Evolutionary conservation across 2,329 filamentous ascomycete species (phyloP).

Genomic region (Monosporascus sp.): DNA sequence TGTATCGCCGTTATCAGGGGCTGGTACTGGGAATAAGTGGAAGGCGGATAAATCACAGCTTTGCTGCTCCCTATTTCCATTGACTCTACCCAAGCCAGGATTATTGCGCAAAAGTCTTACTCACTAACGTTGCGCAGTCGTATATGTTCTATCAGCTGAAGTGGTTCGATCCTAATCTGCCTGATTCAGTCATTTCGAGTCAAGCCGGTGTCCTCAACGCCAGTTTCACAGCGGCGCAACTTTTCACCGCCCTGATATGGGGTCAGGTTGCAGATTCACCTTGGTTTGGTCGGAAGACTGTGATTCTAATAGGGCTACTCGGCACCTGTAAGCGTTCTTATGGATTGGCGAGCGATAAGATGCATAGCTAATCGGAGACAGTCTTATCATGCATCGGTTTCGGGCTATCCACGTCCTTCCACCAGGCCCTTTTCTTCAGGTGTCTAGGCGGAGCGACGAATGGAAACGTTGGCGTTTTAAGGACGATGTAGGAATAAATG

Average conservation of each 20-base stretch:
- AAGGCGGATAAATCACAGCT: too few species aligned
- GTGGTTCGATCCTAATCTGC: slow-evolving; percentile 57
- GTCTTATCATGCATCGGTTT: slow-evolving; percentile 61
- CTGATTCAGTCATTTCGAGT: slow-evolving; percentile 62
- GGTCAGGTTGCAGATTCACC: slow-evolving; percentile 63
- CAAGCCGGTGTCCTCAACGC: slow-evolving; percentile 76
- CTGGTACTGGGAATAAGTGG: too few species aligned
- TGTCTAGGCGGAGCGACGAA: slow-evolving; percentile 63
- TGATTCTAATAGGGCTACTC: slow-evolving; percentile 69
- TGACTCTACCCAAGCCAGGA: too few species aligned
- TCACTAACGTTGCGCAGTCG: slow-evolving; percentile 38
- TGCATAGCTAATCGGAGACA: slow-evolving; percentile 5
- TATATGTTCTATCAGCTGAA: slow-evolving; percentile 90
- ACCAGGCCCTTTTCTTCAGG: slow-evolving; percentile 56
- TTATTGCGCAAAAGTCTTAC: not conserved
- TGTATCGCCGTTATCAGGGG: too few species aligned
- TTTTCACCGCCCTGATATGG: slow-evolving; percentile 78
- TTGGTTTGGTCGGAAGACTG: slow-evolving; percentile 66
- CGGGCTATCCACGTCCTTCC: slow-evolving; percentile 62
- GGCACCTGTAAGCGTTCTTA: slow-evolving; percentile 45
- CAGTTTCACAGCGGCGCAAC: slow-evolving; percentile 77
- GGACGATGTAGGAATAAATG: slow-evolving; percentile 53
- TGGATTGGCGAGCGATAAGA: not conserved
- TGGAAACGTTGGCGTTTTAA: slow-evolving; percentile 69
- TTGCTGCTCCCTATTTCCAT: too few species aligned